A percentile compares a stretch with the other conserved stretches of the same genome.
Conservation (phyloP, 805 yeast genomes). For the Tetrapisispora taiwanensis region DNA sequence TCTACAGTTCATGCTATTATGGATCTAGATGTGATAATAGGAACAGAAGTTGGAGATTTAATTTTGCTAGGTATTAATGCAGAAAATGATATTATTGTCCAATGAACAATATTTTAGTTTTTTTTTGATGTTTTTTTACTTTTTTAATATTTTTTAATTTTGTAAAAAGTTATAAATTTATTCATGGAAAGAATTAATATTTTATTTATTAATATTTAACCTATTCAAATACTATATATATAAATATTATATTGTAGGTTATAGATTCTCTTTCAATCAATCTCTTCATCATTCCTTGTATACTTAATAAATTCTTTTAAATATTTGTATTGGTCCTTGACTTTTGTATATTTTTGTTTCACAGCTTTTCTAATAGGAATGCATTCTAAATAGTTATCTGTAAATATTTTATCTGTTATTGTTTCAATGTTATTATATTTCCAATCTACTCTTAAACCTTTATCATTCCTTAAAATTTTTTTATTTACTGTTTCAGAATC, state of each 20-base stretch:
- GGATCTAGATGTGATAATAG: slow-evolving; percentile 17
- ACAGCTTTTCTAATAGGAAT: slow-evolving; percentile 13
- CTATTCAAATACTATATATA: background rate
- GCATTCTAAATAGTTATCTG: background rate
- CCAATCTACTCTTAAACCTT: background rate
- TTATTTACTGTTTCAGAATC: background rate
- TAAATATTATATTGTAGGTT: too few species aligned
- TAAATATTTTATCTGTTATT: background rate
- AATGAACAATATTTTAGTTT: slow-evolving; percentile 1
- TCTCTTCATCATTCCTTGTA: slow-evolving; percentile 16
- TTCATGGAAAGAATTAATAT: too few species aligned
- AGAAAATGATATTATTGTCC: slow-evolving; percentile 20
- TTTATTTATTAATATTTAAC: too few species aligned
- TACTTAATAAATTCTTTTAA: slow-evolving; percentile 15
- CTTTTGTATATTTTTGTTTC: slow-evolving; percentile 11
- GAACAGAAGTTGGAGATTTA: slow-evolving; percentile 21
- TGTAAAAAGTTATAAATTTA: background rate
- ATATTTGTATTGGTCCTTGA: slow-evolving; percentile 12
- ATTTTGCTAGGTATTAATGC: slow-evolving; percentile 20
- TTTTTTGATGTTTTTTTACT: background rate
- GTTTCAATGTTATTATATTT: slow-evolving; percentile 1
- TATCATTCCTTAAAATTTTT: background rate
- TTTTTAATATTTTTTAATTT: too few species aligned
- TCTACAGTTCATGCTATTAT: slow-evolving; percentile 21
- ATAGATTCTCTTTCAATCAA: too few species aligned